Base-by-base conservation (phyloP, 805 yeast genomes). In the Saccharomycopsis sp. region DNA sequence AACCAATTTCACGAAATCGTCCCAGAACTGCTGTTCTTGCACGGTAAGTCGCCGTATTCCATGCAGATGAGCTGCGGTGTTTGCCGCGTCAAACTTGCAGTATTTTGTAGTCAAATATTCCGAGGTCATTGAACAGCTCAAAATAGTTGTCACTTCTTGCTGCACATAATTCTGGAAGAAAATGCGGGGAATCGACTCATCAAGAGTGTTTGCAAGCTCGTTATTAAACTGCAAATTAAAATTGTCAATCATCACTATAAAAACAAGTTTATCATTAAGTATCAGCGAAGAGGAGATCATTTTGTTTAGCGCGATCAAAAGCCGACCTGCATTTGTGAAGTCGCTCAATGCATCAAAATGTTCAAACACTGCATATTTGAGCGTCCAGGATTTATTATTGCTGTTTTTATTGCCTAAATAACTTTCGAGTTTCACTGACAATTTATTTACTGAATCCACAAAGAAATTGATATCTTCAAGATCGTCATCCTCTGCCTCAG, bases 1-100 rank as follows among this genome's bases (percentile, higher is more conserved):
- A n/a, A 76, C 67, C 38, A 76, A 66, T 52, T 74, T 74, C 29
- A 73, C 67, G 59, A 68, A 77, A 35, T 72, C 71, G 14, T 64
- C 61, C 78, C 79, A 76, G 57, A 75, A 73, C 2, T 66, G 67
- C 35, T 59, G 52, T 29, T 52, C 42, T 35, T 51, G 34, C 1
- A 56, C 23, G 3, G 65, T 64, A 1, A 58, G 54, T 0, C 61
- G 56, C 19, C 60, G 61, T 14, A 60, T 41, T 52, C 70, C 73
- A n/a, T 64, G 53, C 0, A 15, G 8, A 29, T 54, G 44, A 15
- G 3, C 53, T 35, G 19, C n/a, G 1, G 20, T 34, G 2, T 7
- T 20, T 20, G 47, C 49, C 19, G 54, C 44, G 47, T 41, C 7
- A 51, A 64, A 41, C 38, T 55, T 3, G 54, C 69, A 61, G 71